phyloP scores from a whole-genome alignment of 2,329 filamentous ascomycete genomes.

The Microascus cirrosus region DNA sequence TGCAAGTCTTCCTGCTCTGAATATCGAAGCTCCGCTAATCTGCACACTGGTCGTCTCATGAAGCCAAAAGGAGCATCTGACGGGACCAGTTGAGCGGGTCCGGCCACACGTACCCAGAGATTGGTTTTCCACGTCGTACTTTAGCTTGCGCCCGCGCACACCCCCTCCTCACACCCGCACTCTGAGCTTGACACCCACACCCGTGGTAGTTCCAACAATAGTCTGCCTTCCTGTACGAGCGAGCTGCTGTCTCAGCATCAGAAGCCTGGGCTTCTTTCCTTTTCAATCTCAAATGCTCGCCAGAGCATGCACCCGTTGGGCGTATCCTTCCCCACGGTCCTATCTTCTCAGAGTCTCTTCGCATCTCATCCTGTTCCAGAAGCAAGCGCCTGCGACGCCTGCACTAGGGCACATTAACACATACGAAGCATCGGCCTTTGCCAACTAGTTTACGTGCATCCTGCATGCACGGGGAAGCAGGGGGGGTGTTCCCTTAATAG shows the following conservation, averaged over 20 bases:
- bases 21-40: background rate
- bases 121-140: background rate
- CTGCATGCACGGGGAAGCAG: background rate
- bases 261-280: background rate
- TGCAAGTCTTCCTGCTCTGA: background rate
- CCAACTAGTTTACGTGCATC: background rate
- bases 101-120: background rate
- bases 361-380: background rate
- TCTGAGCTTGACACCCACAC: background rate
- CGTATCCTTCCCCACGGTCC: background rate
- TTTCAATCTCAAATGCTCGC: slow-evolving; percentile 1
- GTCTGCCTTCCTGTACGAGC: background rate
- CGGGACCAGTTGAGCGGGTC: background rate
- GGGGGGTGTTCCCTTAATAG: background rate
- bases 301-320: background rate
- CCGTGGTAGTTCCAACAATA: background rate
- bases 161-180: background rate
- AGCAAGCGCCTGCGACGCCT: background rate
- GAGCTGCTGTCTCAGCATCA: background rate
- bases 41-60: background rate
- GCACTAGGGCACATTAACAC: background rate
- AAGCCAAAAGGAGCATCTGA: background rate
- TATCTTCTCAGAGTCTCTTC: background rate
- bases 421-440: background rate
- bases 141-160: background rate